Percentiles rank a stretch among this genome's conserved stretches.
These are phyloP conservation scores for Fraxinus sp. DNA, from an alignment of 305 asterid genomes.

Conservation along the genomic window DNA sequence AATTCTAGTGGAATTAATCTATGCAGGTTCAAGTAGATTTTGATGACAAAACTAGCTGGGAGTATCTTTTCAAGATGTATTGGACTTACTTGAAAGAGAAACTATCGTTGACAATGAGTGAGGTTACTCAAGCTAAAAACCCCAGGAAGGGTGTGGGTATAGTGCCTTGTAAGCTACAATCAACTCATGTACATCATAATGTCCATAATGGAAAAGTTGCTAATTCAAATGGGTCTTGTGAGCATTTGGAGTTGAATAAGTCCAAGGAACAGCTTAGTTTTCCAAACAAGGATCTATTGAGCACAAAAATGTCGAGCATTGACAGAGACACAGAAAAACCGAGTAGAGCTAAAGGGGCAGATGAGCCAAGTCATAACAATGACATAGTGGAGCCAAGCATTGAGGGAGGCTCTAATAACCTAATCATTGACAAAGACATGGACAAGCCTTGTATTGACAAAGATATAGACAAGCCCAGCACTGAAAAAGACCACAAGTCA, in stretches of 20 bases:
- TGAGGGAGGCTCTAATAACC: neutral
- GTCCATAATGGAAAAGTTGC: conserved; percentile 35
- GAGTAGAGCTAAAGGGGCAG: conserved; percentile 14
- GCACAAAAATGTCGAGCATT: conserved; percentile 29
- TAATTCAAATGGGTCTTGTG: conserved; percentile 31
- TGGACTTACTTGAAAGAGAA: conserved; percentile 71
- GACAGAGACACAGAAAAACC: conserved; percentile 17
- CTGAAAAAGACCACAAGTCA: neutral
- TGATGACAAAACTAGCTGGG: conserved; percentile 87
- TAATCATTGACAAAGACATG: conserved; percentile 19
- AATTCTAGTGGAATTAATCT: conserved; percentile 17
- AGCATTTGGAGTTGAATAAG: conserved; percentile 43
- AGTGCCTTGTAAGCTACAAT: conserved; percentile 35
- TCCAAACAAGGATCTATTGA: conserved; percentile 32
- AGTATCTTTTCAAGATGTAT: conserved; percentile 86
- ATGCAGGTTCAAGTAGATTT: conserved; percentile 81
- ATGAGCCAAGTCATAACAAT: conserved; percentile 11
- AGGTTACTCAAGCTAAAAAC: conserved; percentile 66
- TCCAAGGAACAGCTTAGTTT: conserved; percentile 35
- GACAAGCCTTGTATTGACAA: conserved; percentile 27
- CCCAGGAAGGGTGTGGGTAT: conserved; percentile 47
- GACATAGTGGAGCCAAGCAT: conserved; percentile 15
- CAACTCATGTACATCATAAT: conserved; percentile 24
- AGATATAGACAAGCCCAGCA: conserved; percentile 8
- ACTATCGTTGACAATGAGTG: conserved; percentile 56